Base-by-base conservation (phyloP, 164 flowering plant genomes). In the Akebia trifoliata region DNA sequence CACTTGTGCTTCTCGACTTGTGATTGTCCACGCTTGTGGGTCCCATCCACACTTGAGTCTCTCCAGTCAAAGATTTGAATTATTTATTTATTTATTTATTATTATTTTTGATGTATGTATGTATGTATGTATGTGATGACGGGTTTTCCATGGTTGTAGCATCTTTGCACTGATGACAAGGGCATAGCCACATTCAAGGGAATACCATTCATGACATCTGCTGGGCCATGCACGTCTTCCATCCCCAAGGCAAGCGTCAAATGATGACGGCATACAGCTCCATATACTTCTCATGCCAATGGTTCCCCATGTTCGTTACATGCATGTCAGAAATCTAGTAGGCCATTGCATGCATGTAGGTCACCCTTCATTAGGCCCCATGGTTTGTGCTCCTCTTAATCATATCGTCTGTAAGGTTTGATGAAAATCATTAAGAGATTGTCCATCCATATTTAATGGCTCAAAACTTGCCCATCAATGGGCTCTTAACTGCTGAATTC, bases 161-260 rank as follows among this genome's bases (percentile, higher is more conserved):
- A 82, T 79, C 90, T 93, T 51, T 80, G 59, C 74, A 93, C 98
- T 2, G 87, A 89, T 69, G 88, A 77, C 47, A 80, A 81, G 28
- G 97, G 97, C 6, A 77, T 87, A 22, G 96, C 98, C 24, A 89
- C 97, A 21, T 90, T 70, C 67, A 87, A 87, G 65, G 95, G 94
- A n/a, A 68, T 82, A 46, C 94, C 95, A 26, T 93, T 93, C 64
- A 90, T 90, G 97, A 93, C 98, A 8, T 84, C 94, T 25, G 83
- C 73, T 50, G 98, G 98, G 44, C 90, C 97, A 18, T 87, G 94
- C 77, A 74, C 79, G 34, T 89, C 94, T 39, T 80, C 86, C 22
- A 74, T 93, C 55, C 70, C 74, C 31, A 84, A 79, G 31, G 98
- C 72, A 59, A 76, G 67, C 72, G 78, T 92, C 76, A 89, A 87